Conservation (phyloP, 371 early-diverging fungal genomes). For the Mortierella sp. region DNA sequence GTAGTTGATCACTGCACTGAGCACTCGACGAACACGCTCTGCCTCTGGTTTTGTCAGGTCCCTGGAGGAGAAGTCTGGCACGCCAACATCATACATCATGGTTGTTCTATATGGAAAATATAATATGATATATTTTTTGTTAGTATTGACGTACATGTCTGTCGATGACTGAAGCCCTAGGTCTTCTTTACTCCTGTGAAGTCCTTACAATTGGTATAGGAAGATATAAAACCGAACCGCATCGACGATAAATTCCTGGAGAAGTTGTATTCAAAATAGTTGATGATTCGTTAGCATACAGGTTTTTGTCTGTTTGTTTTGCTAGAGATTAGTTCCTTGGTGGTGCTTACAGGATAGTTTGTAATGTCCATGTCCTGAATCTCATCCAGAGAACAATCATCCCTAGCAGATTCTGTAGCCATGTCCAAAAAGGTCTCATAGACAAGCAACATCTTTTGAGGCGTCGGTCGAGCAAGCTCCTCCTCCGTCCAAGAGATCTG, state of each 20-base stretch:
- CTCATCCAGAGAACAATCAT: conserved; percentile 31
- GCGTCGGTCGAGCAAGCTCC: conserved; percentile 35
- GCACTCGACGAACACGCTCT: conserved; percentile 67
- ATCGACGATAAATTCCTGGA: conserved; percentile 37
- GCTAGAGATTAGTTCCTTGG: no score
- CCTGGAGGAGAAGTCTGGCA: conserved; percentile 76
- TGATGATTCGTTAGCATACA: background rate
- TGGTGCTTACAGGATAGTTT: conserved; percentile 15
- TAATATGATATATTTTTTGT: no score
- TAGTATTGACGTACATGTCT: no score
- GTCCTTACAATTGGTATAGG: conserved; percentile 34
- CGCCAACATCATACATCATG: conserved; percentile 76
- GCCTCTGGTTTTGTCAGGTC: conserved; percentile 84
- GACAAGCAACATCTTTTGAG: conserved; percentile 42
- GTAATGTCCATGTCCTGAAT: conserved; percentile 34
- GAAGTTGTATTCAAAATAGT: background rate
- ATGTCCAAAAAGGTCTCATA: conserved; percentile 51
- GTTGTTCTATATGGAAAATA: conserved; percentile 53
- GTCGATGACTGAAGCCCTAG: no score
- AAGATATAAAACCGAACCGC: conserved; percentile 39
- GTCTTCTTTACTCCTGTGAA: no score
- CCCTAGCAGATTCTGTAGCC: conserved; percentile 24
- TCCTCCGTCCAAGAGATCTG: conserved; percentile 40
- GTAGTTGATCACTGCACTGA: conserved; percentile 87
- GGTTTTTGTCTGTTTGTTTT: no score